Base-by-base conservation (phyloP, 1,284 basidiomycete species). In the Rhodotorula glutinis region DNA sequence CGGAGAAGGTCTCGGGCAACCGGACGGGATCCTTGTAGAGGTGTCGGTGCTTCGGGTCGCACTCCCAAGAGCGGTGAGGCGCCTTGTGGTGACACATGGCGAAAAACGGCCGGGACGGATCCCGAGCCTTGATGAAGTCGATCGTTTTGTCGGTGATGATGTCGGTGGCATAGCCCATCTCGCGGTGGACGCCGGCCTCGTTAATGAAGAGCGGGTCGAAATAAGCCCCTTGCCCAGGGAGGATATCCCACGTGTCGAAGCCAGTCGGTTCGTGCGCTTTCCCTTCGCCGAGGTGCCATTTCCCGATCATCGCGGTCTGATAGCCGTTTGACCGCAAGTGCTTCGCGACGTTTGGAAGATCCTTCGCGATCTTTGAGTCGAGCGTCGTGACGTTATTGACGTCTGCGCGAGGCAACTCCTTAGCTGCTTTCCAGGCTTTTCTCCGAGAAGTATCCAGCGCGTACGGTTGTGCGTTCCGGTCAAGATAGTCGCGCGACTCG, bases 101-200 rank as follows among this genome's bases (percentile, higher is more conserved):
- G 63, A 75, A 75, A 67, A 75, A 75, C 14, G 74, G 74, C 30
- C 53, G 38, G 19, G 21, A 29, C 57, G 60, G 57, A 58, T 74
- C 74, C 4, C 70, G 60, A 41, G 55, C 17, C 23, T 62, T 49
- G 62, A 75, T 72, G 27, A 68, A 75, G 53, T 71, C 53, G 60
- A 75, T 62, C 25, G 67, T 61, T 62, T 75, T 75, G 64, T 75
- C 69, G n/a, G 73, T 74, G 57, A 73, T 75, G n/a, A 75, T 68
- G 58, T 75, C 71, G 29, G 74, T 75, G 41, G 62, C 73, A 64
- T 75, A 75, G n/a, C 73, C 74, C 27, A 57, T 60, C 59, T 72
- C 64, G 23, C 27, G 23, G 57, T 67, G 57, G 23, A 9, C 46
- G 38, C 73, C 73, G 1, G 23, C 23, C 21, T 51, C 40, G 47